Conservation (phyloP, 257 asterid genomes). For the Fraxinus cuspidata region DNA sequence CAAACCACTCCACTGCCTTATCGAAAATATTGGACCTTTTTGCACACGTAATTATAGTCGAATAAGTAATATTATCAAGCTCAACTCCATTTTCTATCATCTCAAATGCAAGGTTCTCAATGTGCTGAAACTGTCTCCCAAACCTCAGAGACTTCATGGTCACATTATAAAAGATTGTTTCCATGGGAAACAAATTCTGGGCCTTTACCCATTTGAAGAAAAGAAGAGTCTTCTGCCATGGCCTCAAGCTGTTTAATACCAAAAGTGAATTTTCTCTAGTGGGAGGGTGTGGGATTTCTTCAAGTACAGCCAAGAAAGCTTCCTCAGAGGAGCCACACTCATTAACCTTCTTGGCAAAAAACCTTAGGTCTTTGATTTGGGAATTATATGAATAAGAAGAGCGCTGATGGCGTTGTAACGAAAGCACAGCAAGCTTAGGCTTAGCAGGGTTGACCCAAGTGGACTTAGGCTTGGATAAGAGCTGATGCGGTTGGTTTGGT, state of each 20-base stretch:
- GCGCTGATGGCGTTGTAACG: conserved; percentile 85
- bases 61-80: conserved; percentile 86
- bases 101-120: conserved; percentile 74
- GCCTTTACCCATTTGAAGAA: conserved; percentile 78
- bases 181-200: conserved; percentile 62
- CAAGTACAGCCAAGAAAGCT: conserved; percentile 55
- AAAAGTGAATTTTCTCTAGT: conserved; percentile 68
- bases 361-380: conserved; percentile 61
- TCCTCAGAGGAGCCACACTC: conserved; percentile 55
- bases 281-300: conserved; percentile 58
- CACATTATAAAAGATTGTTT: conserved; percentile 88
- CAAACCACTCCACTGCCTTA: conserved; percentile 97
- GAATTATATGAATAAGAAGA: conserved; percentile 59
- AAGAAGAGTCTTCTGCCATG: conserved; percentile 70
- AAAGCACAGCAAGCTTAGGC: conserved; percentile 77
- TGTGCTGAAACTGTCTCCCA: conserved; percentile 76
- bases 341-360: conserved; percentile 62
- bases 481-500: conserved; percentile 42
- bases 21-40: conserved; percentile 82
- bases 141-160: conserved; percentile 85
- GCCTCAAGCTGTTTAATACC: conserved; percentile 61
- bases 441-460: conserved; percentile 92
- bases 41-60: conserved; percentile 87
- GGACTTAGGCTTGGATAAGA: conserved; percentile 76
- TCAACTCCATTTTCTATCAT: conserved; percentile 69